phyloP scores from a whole-genome alignment of 192 early-diverging fungal genomes.

The Coemansia erecta region DNA sequence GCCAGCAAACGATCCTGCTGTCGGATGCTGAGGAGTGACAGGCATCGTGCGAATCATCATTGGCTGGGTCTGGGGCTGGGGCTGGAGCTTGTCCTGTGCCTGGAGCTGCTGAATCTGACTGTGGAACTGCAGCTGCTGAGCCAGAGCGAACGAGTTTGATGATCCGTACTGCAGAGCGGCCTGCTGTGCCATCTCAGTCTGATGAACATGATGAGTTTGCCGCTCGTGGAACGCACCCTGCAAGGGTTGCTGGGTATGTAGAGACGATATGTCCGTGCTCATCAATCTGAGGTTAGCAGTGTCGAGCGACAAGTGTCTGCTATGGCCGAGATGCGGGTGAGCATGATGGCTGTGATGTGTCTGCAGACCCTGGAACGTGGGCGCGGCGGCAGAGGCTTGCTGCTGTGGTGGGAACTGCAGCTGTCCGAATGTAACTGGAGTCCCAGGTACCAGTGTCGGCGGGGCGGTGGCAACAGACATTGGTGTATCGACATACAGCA shows the following conservation, averaged over 20 bases:
- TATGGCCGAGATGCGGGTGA: constrained; percentile 29
- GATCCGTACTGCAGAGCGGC: constrained; percentile 11
- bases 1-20: not conserved
- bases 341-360: constrained; percentile 11
- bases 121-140: constrained; percentile 22
- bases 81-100: constrained; percentile 17
- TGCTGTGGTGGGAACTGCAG: constrained; percentile 20
- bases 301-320: constrained; percentile 41
- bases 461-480: constrained; percentile 19
- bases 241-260: constrained; percentile 8
- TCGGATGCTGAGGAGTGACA: constrained; percentile 24
- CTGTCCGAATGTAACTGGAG: constrained; percentile 33
- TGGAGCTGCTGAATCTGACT: constrained; percentile 21
- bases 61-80: no score
- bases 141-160: not conserved
- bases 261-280: constrained; percentile 13
- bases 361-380: constrained; percentile 1
- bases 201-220: constrained; percentile 2
- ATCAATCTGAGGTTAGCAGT: constrained; percentile 26
- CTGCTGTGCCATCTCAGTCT: not conserved
- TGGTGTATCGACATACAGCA: constrained; percentile 15
- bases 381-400: not conserved
- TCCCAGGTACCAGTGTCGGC: constrained; percentile 26
- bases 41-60: constrained; percentile 19
- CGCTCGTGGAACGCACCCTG: constrained; percentile 16